A percentile compares a stretch with the other conserved stretches of the same genome.
Evolutionary conservation across 306 rosid species (phyloP).

Genomic region (Mimosa pudica): DNA sequence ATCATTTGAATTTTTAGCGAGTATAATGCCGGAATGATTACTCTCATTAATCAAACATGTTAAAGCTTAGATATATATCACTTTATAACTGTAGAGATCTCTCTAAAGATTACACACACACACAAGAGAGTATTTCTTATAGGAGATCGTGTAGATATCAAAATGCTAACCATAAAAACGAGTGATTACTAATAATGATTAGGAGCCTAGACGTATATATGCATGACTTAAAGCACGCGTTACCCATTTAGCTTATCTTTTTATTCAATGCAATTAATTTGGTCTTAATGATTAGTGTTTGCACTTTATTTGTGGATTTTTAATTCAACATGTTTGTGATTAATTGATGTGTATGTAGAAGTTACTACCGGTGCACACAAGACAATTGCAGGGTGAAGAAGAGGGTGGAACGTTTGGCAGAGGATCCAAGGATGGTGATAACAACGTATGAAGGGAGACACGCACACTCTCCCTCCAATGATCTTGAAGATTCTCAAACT

Average conservation of each 20-base stretch:
- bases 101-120: not conserved
- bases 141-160: not conserved
- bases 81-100: conserved; percentile 23
- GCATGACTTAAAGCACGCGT: not conserved
- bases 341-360: conserved; percentile 45
- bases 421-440: conserved; percentile 99
- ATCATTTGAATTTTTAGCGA: conserved; percentile 33
- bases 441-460: conserved; percentile 98
- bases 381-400: conserved; percentile 94
- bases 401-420: conserved; percentile 84
- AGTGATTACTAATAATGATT: not conserved
- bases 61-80: conserved; percentile 13
- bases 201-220: not conserved
- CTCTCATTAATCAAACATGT: conserved; percentile 33
- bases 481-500: conserved; percentile 68
- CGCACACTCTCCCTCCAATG: conserved; percentile 80
- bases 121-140: conserved; percentile 19
- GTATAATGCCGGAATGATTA: conserved; percentile 32
- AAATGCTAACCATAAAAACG: not conserved
- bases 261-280: not conserved
- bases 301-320: not conserved
- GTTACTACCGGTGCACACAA: conserved; percentile 94
- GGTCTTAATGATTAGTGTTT: not conserved
- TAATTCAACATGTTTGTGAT: not conserved
- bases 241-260: not conserved